A percentile compares a stretch with the other conserved stretches of the same genome.
Conservation (phyloP, 108 stramenopile genomes). For the Asterionellopsis glacialis region DNA sequence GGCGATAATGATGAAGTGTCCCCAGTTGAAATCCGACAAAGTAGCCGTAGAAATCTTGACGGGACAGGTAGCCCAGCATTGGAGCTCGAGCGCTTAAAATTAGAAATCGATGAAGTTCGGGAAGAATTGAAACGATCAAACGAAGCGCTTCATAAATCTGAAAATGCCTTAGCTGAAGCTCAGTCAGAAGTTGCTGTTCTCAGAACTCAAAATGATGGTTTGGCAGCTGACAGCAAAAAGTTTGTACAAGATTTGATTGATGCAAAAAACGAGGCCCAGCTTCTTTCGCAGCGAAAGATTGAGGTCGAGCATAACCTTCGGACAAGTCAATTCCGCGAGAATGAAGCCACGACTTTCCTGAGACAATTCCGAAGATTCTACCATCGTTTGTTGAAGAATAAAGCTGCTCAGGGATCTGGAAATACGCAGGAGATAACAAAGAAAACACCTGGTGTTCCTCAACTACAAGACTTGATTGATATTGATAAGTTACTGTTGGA, state of each 20-base stretch:
- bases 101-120: conserved; percentile 24
- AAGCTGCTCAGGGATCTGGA: conserved; percentile 65
- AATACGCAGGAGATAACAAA: conserved; percentile 45
- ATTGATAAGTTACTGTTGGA: conserved; percentile 76
- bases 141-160: conserved; percentile 9
- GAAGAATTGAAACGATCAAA: conserved; percentile 13
- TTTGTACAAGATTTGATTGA: conserved; percentile 42
- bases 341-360: conserved; percentile 81
- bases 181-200: conserved; percentile 60
- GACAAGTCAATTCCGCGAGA: conserved; percentile 84
- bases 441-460: conserved; percentile 65
- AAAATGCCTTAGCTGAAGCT: conserved; percentile 40
- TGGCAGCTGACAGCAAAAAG: conserved; percentile 46
- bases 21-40: conserved; percentile 21
- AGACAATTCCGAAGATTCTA: conserved; percentile 83
- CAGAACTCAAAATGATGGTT: conserved; percentile 63
- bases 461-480: conserved; percentile 70
- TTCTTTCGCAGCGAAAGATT: conserved; percentile 34
- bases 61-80: conserved; percentile 2
- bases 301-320: conserved; percentile 67
- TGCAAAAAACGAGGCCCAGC: conserved; percentile 49
- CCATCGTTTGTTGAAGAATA: conserved; percentile 54
- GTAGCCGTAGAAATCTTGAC: conserved; percentile 29
- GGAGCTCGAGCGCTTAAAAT: conserved; percentile 23
- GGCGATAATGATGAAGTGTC: conserved; percentile 21